Percentiles rank a stretch among this genome's conserved stretches.
Conservation (phyloP, 345 rosid species). For the Moricandia arvensis region DNA sequence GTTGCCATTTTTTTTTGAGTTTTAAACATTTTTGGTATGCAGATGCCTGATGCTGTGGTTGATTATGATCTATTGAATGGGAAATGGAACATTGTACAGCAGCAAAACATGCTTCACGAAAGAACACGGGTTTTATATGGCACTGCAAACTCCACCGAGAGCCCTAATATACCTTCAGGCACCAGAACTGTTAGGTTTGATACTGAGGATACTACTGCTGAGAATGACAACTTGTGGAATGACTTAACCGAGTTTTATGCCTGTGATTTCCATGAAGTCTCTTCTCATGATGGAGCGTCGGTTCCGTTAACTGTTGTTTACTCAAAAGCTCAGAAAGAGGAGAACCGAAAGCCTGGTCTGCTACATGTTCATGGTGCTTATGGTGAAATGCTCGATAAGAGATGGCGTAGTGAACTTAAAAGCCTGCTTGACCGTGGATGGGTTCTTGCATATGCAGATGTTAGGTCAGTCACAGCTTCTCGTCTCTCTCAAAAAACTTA, state of each 20-base stretch:
- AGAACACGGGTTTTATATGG: slow-evolving; percentile 88
- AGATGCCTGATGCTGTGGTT: slow-evolving; percentile 98
- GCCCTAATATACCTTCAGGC: slow-evolving; percentile 39
- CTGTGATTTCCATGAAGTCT: slow-evolving; percentile 64
- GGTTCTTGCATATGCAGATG: slow-evolving; percentile 94
- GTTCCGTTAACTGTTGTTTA: slow-evolving; percentile 80
- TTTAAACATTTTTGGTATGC: slow-evolving; percentile 17
- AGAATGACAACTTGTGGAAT: slow-evolving; percentile 77
- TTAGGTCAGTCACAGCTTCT: slow-evolving; percentile 54
- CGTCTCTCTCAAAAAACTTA: slow-evolving; percentile 11
- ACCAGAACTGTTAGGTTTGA: slow-evolving; percentile 34
- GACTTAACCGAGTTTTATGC: slow-evolving; percentile 88
- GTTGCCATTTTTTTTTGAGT: not conserved
- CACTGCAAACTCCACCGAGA: slow-evolving; percentile 49
- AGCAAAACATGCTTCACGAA: slow-evolving; percentile 91
- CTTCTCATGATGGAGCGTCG: slow-evolving; percentile 69
- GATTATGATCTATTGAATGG: slow-evolving; percentile 82
- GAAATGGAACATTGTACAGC: slow-evolving; percentile 87
- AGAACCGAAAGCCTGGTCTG: slow-evolving; percentile 58
- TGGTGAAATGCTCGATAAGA: slow-evolving; percentile 85
- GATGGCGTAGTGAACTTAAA: slow-evolving; percentile 89
- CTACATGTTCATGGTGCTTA: slow-evolving; percentile 97
- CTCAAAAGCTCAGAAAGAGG: slow-evolving; percentile 51
- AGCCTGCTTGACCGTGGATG: slow-evolving; percentile 99
- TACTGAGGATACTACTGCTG: slow-evolving; percentile 45